phyloP scores from a whole-genome alignment of 2,329 filamentous ascomycete species.

The Exophiala alcalophila region DNA sequence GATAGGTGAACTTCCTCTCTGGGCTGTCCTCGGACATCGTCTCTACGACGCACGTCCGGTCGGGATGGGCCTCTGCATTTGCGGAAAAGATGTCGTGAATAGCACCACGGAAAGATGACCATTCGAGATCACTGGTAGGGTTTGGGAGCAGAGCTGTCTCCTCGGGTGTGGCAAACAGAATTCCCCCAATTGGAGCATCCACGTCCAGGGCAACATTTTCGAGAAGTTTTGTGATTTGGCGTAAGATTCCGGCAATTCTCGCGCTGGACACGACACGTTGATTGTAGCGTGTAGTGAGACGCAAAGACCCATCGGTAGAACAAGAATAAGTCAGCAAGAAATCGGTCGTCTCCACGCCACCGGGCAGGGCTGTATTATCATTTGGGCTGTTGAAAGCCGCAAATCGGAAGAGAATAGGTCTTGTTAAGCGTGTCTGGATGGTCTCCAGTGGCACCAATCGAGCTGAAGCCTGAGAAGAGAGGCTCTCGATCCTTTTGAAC shows the following conservation, averaged over 20 bases:
- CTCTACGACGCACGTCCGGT: constrained; percentile 66
- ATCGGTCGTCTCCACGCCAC: constrained; percentile 46
- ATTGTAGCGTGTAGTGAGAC: constrained; percentile 44
- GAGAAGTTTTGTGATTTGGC: constrained; percentile 43
- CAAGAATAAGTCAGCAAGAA: constrained; percentile 40
- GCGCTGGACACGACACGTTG: constrained; percentile 47
- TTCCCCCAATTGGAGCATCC: constrained; percentile 41
- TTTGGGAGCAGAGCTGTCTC: constrained; percentile 37
- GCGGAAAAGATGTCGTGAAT: constrained; percentile 45
- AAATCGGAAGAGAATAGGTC: constrained; percentile 47
- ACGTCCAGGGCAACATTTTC: constrained; percentile 41
- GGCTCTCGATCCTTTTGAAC: constrained; percentile 38
- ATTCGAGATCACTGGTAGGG: constrained; percentile 44
- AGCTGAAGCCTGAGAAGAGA: constrained; percentile 17
- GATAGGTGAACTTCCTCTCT: constrained; percentile 72
- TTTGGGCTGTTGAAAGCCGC: constrained; percentile 47
- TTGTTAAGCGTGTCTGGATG: constrained; percentile 21
- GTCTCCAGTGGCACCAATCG: constrained; percentile 16
- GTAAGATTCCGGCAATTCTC: constrained; percentile 43
- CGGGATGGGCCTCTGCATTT: constrained; percentile 64
- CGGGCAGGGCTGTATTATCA: constrained; percentile 36
- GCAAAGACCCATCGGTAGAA: constrained; percentile 31
- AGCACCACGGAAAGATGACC: constrained; percentile 45
- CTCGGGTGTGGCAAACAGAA: constrained; percentile 40
- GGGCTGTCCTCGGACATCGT: constrained; percentile 54